Percentiles rank a stretch among this genome's conserved stretches.
Evolutionary conservation across 108 stramenopile species (phyloP).

Genomic region (Cyclotella atomus): DNA sequence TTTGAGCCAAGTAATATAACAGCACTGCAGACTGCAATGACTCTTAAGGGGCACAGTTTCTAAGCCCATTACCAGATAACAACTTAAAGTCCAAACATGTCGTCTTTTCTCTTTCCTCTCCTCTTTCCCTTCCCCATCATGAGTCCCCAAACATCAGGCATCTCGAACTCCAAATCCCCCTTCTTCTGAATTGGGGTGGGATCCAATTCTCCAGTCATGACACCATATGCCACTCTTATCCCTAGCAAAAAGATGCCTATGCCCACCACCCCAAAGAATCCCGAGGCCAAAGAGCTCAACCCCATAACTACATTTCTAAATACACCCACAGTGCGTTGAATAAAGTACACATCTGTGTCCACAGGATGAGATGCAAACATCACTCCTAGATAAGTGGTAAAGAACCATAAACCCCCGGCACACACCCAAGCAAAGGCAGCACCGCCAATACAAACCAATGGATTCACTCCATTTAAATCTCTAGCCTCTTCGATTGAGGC

Average conservation of each 20-base stretch:
- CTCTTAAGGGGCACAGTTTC: constrained; percentile 1
- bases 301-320: constrained; percentile 84
- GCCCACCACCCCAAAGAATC: constrained; percentile 83
- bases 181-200: constrained; percentile 72
- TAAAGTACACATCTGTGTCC: constrained; percentile 69
- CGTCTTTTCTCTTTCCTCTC: background rate
- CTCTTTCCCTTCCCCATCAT: constrained; percentile 71
- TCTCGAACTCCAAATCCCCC: constrained; percentile 45
- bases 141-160: constrained; percentile 78
- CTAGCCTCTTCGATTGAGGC: constrained; percentile 67
- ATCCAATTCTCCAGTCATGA: constrained; percentile 78
- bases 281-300: constrained; percentile 68
- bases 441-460: constrained; percentile 66
- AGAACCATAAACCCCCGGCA: constrained; percentile 65
- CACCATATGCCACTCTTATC: constrained; percentile 75
- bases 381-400: constrained; percentile 57
- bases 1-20: background rate
- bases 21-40: constrained; percentile 1
- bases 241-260: constrained; percentile 79
- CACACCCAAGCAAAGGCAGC: constrained; percentile 69
- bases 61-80: too few relatives aligned
- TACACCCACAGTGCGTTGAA: constrained; percentile 57
- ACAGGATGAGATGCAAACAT: constrained; percentile 71
- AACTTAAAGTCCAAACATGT: background rate
- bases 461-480: constrained; percentile 87